Evolutionary conservation across 1,284 basidiomycete species (phyloP), one percentile per base, ranked within the genome.

Genomic region (Wolfiporia cocos): DNA sequence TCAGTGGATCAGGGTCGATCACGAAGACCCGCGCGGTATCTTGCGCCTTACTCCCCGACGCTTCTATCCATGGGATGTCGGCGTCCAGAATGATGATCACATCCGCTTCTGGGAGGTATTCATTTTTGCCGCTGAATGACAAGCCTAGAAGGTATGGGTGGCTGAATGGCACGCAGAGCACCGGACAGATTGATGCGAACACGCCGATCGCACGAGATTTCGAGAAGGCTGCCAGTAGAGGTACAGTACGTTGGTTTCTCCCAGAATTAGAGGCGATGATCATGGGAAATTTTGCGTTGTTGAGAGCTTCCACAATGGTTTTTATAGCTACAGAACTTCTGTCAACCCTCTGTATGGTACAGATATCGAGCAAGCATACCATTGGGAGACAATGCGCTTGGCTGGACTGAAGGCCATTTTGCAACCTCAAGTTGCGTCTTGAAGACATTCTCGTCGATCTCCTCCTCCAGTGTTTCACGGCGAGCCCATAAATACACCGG

Each of bases 401-500:
- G 71, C 45, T 74, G 67, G 11, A 82, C 49, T 0, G 73, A 45
- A 0, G 76, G 71, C 76, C 79, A 79, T 43, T 66, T 68, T 4
- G 55, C 43, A 15, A 66, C 51, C 12, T 66, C 52, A 11, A 66
- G 47, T 2, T 57, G 41, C 3, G 40, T 58, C 30, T 60, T 57
- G 14, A 71, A 49, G 10, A 63, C 43, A 5, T 62, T 55, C 15
- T 59, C 47, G 23, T 73, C 67, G 1, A 85, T 55, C 50, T 81
- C 75, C 57, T 83, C 72, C 54, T 86, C 81, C 67, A 81, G 78
- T 1, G 71, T 69, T 55, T 86, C 84, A 17, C 84, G 68, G 18
- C 80, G 70, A n/a, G 71, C 80, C 78, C 80, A 85, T 4, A 86
- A 65, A 56, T 86, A 86, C 0, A 83, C 80, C 0, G 83, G 83